phyloP scores from a whole-genome alignment of 768 basidiomycete genomes.

The Mycena olivaceomarginata region DNA sequence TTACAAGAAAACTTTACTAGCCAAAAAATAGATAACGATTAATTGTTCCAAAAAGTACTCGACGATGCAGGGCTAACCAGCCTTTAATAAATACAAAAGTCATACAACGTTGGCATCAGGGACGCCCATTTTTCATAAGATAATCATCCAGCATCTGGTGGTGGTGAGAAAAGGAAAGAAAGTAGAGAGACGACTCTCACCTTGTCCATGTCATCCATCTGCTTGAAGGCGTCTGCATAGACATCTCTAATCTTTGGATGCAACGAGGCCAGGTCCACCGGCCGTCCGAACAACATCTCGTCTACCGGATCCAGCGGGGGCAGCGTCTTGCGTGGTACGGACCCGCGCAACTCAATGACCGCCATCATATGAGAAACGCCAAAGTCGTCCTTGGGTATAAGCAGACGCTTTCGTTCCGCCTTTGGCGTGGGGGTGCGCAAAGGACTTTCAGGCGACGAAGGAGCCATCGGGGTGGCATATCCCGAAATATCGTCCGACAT shows the following conservation, averaged over 20 bases:
- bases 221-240: conserved; percentile 81
- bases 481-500: conserved; percentile 75
- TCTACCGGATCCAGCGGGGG: conserved; percentile 77
- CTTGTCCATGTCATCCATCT: conserved; percentile 89
- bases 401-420: conserved; percentile 63
- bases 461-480: conserved; percentile 65
- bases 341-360: conserved; percentile 83
- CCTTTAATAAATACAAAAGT: conserved; percentile 27
- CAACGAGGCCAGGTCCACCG: conserved; percentile 75
- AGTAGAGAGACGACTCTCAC: conserved; percentile 55
- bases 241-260: conserved; percentile 86
- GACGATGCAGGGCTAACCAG: conserved; percentile 13
- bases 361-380: conserved; percentile 92
- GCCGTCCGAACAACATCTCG: conserved; percentile 82
- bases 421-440: conserved; percentile 54
- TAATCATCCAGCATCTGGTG: conserved; percentile 37
- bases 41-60: conserved; percentile 29
- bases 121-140: conserved; percentile 24
- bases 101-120: conserved; percentile 25
- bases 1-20: conserved; percentile 85
- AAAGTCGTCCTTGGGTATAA: conserved; percentile 88
- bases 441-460: conserved; percentile 51
- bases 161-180: neutral
- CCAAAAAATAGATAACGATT: conserved; percentile 76
- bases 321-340: conserved; percentile 56